Conservation (phyloP, 2,329 filamentous ascomycete genomes). For the Graphium sp. region DNA sequence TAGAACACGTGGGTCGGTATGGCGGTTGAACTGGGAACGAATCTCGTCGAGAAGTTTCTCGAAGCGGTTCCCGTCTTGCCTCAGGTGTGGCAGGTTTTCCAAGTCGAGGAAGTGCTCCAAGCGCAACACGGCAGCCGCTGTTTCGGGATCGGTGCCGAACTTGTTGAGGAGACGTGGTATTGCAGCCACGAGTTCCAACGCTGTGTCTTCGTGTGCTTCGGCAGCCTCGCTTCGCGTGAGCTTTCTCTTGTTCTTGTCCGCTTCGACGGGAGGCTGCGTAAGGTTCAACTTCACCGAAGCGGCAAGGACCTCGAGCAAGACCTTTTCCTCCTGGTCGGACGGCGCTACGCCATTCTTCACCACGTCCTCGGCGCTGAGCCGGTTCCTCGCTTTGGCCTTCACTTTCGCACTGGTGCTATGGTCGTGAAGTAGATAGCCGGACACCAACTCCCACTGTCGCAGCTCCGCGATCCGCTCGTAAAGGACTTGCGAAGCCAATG, state of each 20-base stretch:
- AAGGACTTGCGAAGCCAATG: slow-evolving; percentile 69
- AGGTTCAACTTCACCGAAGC: slow-evolving; percentile 65
- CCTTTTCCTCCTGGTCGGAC: slow-evolving; percentile 59
- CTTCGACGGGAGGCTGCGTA: slow-evolving; percentile 47
- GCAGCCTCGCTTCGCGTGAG: slow-evolving; percentile 43
- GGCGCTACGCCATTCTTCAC: slow-evolving; percentile 62
- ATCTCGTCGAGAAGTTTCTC: slow-evolving; percentile 75
- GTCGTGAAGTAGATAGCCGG: slow-evolving; percentile 83
- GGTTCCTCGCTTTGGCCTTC: slow-evolving; percentile 26
- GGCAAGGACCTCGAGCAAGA: slow-evolving; percentile 75
- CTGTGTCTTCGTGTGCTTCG: slow-evolving; percentile 63
- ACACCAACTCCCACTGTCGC: slow-evolving; percentile 72
- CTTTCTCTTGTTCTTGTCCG: slow-evolving; percentile 41
- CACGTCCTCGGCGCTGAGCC: slow-evolving; percentile 38
- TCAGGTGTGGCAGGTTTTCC: slow-evolving; percentile 73
- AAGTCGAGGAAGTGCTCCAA: slow-evolving; percentile 77
- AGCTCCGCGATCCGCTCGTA: slow-evolving; percentile 72
- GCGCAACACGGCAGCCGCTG: slow-evolving; percentile 70
- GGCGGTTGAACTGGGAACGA: slow-evolving; percentile 84
- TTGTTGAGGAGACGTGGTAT: slow-evolving; percentile 84
- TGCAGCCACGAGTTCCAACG: slow-evolving; percentile 56
- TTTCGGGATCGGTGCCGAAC: slow-evolving; percentile 76
- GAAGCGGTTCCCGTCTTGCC: slow-evolving; percentile 71
- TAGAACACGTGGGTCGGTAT: slow-evolving; percentile 72
- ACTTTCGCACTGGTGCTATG: slow-evolving; percentile 51